Conservation (phyloP, 306 rosid species). For the Albizia julibrissin region DNA sequence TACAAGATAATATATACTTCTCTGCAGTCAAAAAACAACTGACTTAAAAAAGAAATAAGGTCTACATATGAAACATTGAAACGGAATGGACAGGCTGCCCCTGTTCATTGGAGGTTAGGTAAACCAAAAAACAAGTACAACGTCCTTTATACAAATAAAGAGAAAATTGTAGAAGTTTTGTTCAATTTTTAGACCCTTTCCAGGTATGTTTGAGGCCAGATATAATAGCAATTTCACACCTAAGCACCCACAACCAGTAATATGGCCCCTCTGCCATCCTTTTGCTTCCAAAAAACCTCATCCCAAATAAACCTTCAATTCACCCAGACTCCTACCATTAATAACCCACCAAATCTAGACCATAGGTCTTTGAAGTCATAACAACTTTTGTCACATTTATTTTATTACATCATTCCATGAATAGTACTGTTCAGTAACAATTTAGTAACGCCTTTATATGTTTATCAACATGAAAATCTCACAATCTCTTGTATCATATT, state of each 20-base stretch:
- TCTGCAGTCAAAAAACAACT: neutral
- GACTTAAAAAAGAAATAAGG: neutral
- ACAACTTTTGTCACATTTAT: neutral
- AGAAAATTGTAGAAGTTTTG: neutral
- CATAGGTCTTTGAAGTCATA: neutral
- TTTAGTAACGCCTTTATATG: neutral
- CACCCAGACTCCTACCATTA: neutral
- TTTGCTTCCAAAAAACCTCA: neutral
- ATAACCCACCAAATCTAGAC: neutral
- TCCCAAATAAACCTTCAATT: neutral
- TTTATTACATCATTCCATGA: neutral
- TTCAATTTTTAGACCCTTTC: constrained; percentile 1
- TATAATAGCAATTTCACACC: neutral
- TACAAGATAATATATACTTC: neutral
- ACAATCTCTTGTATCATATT: neutral
- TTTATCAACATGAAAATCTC: neutral
- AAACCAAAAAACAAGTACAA: neutral
- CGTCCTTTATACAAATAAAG: neutral
- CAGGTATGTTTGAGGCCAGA: neutral
- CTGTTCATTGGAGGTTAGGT: neutral
- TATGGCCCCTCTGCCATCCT: neutral
- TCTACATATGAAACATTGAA: neutral
- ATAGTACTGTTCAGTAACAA: neutral
- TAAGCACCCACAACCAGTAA: constrained; percentile 1
- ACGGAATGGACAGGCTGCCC: neutral